Percentiles rank a stretch among this genome's conserved stretches.
These are phyloP conservation scores for Dicorynia guianensis DNA, from an alignment of 306 rosid genomes.

Conservation along the genomic window DNA sequence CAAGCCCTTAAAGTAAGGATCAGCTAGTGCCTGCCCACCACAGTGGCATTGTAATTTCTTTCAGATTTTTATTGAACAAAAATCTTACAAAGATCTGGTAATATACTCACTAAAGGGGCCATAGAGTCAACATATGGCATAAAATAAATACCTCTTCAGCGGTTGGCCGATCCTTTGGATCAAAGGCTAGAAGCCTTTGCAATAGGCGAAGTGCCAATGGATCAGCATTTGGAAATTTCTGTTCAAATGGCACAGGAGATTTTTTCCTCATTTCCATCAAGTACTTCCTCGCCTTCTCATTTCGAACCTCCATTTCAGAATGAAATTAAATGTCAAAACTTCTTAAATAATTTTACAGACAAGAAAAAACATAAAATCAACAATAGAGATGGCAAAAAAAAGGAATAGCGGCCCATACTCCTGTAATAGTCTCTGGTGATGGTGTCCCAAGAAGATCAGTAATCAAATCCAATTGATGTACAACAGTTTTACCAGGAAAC, in stretches of 20 bases:
- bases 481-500: constrained; percentile 88
- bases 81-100: not conserved
- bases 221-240: constrained; percentile 75
- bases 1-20: constrained; percentile 86
- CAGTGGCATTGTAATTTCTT: not conserved
- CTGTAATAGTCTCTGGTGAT: constrained; percentile 58
- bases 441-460: constrained; percentile 92
- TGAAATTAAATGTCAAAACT: constrained; percentile 7
- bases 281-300: constrained; percentile 81
- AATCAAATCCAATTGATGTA: constrained; percentile 85
- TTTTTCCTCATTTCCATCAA: constrained; percentile 66
- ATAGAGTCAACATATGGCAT: not conserved
- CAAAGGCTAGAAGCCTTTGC: constrained; percentile 78
- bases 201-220: constrained; percentile 69
- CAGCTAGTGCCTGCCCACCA: constrained; percentile 75
- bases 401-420: constrained; percentile 55
- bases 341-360: not conserved
- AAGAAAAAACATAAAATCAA: constrained; percentile 19
- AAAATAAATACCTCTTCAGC: constrained; percentile 68
- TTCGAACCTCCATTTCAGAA: constrained; percentile 67
- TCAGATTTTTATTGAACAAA: constrained; percentile 10
- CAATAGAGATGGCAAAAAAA: constrained; percentile 21
- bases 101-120: not conserved
- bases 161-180: constrained; percentile 91
- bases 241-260: constrained; percentile 58